Percentiles rank a stretch among this genome's conserved stretches.
Evolutionary conservation across 169 alveolate genomes (phyloP).

Genomic region (Theileria annulata): DNA sequence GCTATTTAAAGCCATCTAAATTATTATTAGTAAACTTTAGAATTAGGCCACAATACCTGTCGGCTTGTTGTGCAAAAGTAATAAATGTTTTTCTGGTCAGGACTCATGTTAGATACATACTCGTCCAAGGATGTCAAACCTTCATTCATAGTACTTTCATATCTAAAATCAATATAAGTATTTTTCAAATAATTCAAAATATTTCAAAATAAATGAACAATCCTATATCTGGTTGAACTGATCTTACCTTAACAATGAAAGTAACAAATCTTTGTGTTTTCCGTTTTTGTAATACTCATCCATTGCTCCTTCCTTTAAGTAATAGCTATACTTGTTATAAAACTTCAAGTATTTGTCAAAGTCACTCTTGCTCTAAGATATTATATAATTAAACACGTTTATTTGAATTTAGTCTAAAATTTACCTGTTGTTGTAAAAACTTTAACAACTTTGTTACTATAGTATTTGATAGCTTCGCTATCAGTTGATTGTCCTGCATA

Average conservation of each 20-base stretch:
- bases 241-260: constrained; percentile 65
- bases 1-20: constrained; percentile 81
- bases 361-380: constrained; percentile 63
- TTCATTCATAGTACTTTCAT: constrained; percentile 19
- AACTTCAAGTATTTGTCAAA: constrained; percentile 81
- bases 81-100: constrained; percentile 83
- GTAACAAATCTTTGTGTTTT: constrained; percentile 62
- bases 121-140: constrained; percentile 71
- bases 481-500: constrained; percentile 89
- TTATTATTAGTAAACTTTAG: not conserved
- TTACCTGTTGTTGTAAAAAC: constrained; percentile 87
- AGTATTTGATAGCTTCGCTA: constrained; percentile 87
- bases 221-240: constrained; percentile 47
- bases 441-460: constrained; percentile 88
- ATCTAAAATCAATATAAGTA: not conserved
- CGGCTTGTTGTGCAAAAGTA: constrained; percentile 79
- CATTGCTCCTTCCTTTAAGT: constrained; percentile 83
- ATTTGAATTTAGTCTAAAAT: constrained; percentile 13
- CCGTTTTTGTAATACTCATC: constrained; percentile 76
- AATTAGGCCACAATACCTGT: not conserved
- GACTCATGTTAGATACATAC: constrained; percentile 74
- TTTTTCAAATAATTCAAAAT: too few species aligned
- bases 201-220: not conserved
- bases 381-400: too few species aligned
- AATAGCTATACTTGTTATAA: constrained; percentile 81